phyloP scores from a whole-genome alignment of 2,329 filamentous ascomycete species.

The Dactylellina leptospora region DNA sequence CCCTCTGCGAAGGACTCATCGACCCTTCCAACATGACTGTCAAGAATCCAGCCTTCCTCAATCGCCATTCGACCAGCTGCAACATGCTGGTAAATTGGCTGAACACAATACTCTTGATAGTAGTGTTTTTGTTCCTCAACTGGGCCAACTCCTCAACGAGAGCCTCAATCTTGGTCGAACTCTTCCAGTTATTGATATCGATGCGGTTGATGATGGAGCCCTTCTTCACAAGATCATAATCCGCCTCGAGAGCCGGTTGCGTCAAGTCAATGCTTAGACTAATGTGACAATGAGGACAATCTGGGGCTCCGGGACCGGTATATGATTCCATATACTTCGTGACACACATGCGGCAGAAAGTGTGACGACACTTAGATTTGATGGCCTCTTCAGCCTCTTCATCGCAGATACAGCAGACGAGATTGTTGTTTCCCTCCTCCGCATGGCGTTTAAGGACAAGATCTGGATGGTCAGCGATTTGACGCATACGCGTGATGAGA shows the following conservation, averaged over 20 bases:
- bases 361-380: conserved; percentile 88
- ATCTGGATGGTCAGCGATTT: conserved; percentile 96
- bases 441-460: conserved; percentile 87
- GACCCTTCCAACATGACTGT: conserved; percentile 98
- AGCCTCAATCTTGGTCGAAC: conserved; percentile 96
- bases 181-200: conserved; percentile 98
- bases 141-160: conserved; percentile 93
- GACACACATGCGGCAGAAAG: conserved; percentile 84
- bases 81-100: conserved; percentile 81
- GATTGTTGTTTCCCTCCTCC: conserved; percentile 75
- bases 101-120: conserved; percentile 80
- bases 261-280: conserved; percentile 88
- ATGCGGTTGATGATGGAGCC: conserved; percentile 98
- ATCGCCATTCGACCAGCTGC: conserved; percentile 56
- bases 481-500: conserved; percentile 98
- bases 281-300: conserved; percentile 93
- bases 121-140: conserved; percentile 88
- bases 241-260: conserved; percentile 93
- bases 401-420: conserved; percentile 72
- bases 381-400: conserved; percentile 95
- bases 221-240: conserved; percentile 86
- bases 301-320: conserved; percentile 70
- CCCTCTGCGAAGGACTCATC: conserved; percentile 93
- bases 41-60: conserved; percentile 80
- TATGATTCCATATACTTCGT: conserved; percentile 82